Percentiles rank a stretch among this genome's conserved stretches.
phyloP scores from a whole-genome alignment of 768 basidiomycete genomes.

The Tephrocybe sp. region DNA sequence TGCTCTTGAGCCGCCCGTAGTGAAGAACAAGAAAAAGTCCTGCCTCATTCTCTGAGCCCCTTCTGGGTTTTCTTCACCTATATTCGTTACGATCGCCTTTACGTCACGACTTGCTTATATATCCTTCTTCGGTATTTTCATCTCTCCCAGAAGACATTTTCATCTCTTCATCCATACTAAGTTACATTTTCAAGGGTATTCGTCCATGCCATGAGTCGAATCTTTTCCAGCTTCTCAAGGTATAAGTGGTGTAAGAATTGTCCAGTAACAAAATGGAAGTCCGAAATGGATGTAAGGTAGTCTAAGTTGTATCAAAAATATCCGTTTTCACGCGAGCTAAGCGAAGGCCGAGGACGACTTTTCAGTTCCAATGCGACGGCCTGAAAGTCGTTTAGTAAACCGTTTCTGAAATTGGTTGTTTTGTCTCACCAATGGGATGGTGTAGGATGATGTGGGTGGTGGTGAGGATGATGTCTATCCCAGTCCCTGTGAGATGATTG shows the following conservation, averaged over 20 bases:
- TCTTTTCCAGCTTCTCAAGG: constrained; percentile 1
- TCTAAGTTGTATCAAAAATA: constrained; percentile 3
- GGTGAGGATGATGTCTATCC: background rate
- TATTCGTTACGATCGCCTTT: constrained; percentile 35
- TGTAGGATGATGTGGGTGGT: constrained; percentile 1
- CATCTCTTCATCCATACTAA: constrained; percentile 20
- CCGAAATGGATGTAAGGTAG: constrained; percentile 5
- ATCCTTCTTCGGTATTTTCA: constrained; percentile 41
- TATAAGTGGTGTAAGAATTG: constrained; percentile 6
- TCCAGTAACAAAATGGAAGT: constrained; percentile 2
- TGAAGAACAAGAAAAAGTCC: constrained; percentile 73
- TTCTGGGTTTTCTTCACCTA: constrained; percentile 22
- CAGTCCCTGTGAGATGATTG: background rate
- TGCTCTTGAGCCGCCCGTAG: constrained; percentile 94
- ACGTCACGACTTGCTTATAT: constrained; percentile 47
- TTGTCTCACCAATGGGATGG: constrained; percentile 12
- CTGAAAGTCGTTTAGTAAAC: background rate
- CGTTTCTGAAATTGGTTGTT: background rate
- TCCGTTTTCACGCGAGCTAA: background rate
- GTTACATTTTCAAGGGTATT: constrained; percentile 22
- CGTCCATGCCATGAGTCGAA: constrained; percentile 10
- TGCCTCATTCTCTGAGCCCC: constrained; percentile 81
- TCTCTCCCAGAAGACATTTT: constrained; percentile 40
- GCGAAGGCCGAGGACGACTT: constrained; percentile 9
- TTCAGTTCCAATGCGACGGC: constrained; percentile 1